A percentile compares a stretch with the other conserved stretches of the same genome.
Conservation (phyloP, 2,329 filamentous ascomycete species). For the Aspergillus tamarii region DNA sequence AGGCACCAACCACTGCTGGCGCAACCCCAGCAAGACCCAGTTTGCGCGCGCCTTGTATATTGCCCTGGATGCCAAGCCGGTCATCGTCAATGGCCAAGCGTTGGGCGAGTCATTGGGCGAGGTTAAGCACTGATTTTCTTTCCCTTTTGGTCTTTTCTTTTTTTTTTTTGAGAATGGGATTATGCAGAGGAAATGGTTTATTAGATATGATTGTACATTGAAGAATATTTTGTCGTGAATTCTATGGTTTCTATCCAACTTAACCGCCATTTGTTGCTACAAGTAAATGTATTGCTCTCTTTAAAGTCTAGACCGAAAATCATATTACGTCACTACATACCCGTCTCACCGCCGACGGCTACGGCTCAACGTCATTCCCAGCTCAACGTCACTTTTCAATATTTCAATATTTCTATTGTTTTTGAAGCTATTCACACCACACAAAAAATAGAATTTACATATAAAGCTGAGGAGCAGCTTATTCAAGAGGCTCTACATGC, state of each 20-base stretch:
- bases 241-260: not conserved
- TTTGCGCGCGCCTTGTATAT: not conserved
- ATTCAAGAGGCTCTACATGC: not conserved
- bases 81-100: not conserved
- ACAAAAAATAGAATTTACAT: not conserved
- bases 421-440: not conserved
- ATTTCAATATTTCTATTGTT: not conserved
- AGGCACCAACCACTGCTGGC: slow-evolving; percentile 35
- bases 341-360: too few species aligned
- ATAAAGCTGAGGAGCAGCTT: slow-evolving; percentile 1
- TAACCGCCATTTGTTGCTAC: too few species aligned
- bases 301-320: too few species aligned
- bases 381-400: not conserved
- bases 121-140: not conserved
- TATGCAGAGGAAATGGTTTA: not conserved
- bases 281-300: too few species aligned
- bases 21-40: not conserved
- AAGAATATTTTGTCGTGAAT: not conserved
- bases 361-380: too few species aligned
- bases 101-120: not conserved
- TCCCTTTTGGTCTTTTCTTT: not conserved
- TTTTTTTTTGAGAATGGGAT: not conserved
- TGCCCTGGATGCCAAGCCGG: not conserved
- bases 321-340: too few species aligned
- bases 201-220: not conserved